Evolutionary conservation across 2,329 filamentous ascomycete genomes (phyloP).

Genomic region (Dactylellina haptotyla): DNA sequence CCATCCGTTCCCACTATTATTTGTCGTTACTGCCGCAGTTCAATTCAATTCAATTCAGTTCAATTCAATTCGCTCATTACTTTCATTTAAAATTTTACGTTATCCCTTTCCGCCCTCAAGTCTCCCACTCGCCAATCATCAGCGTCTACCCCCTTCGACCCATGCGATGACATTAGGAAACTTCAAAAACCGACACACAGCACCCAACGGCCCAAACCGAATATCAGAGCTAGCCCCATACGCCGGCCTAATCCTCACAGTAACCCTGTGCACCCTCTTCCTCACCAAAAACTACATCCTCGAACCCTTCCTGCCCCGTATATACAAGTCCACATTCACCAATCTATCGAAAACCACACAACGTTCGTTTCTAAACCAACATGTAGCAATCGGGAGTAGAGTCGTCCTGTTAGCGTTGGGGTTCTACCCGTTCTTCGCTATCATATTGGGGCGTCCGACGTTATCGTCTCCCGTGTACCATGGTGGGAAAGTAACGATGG

Average conservation of each 20-base stretch:
- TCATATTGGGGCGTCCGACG: slow-evolving; percentile 12
- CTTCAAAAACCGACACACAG: not conserved
- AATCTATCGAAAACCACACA: not conserved
- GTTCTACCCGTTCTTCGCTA: slow-evolving; percentile 30
- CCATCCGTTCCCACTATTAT: too few species aligned
- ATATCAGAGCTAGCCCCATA: slow-evolving; percentile 22
- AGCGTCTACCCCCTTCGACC: not conserved
- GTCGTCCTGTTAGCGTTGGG: slow-evolving; percentile 16
- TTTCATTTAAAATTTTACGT: too few species aligned
- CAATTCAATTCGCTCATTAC: too few species aligned
- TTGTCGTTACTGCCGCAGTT: too few species aligned
- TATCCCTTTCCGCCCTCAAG: too few species aligned
- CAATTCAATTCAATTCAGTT: too few species aligned
- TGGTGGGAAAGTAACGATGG: slow-evolving; percentile 2
- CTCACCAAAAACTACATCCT: slow-evolving; percentile 26
- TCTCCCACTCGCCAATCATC: not conserved
- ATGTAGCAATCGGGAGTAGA: slow-evolving; percentile 18
- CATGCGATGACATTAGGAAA: slow-evolving; percentile 8
- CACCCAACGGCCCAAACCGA: not conserved
- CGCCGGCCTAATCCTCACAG: slow-evolving; percentile 21
- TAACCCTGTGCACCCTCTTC: slow-evolving; percentile 18
- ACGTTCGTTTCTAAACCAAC: slow-evolving; percentile 33
- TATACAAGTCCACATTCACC: not conserved
- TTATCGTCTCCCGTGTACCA: not conserved
- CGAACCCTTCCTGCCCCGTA: slow-evolving; percentile 8